Conservation (phyloP, 371 early-diverging fungal genomes). For the Mortierella sp. region DNA sequence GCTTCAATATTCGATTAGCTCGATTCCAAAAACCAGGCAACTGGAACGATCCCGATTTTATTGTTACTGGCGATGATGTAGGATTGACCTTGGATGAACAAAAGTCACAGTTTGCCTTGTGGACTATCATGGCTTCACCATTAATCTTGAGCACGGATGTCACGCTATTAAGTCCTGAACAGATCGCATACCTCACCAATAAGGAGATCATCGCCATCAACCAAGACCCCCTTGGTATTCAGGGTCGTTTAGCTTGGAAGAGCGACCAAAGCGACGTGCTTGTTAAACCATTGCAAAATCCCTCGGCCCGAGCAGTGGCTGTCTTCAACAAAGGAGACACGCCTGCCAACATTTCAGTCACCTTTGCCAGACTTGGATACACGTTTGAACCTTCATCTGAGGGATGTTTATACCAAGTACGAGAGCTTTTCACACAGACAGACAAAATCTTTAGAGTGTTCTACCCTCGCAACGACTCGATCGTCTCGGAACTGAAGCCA, state of each 20-base stretch:
- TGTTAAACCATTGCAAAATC: constrained; percentile 35
- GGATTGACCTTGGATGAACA: constrained; percentile 50
- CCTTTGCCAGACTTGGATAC: constrained; percentile 43
- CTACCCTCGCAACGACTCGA: constrained; percentile 23
- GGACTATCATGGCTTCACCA: constrained; percentile 57
- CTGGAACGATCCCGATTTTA: constrained; percentile 59
- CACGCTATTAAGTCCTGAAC: constrained; percentile 24
- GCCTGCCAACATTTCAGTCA: constrained; percentile 17
- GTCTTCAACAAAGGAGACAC: constrained; percentile 29
- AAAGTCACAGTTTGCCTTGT: constrained; percentile 56
- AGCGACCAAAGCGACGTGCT: constrained; percentile 26
- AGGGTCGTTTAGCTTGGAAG: constrained; percentile 38
- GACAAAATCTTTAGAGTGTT: constrained; percentile 19
- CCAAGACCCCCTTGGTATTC: constrained; percentile 54
- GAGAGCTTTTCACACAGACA: constrained; percentile 42
- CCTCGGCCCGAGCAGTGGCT: constrained; percentile 23
- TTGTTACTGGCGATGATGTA: constrained; percentile 53
- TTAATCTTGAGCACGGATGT: constrained; percentile 56
- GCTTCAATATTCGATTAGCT: constrained; percentile 54
- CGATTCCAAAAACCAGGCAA: constrained; percentile 55
- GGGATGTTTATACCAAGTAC: constrained; percentile 34
- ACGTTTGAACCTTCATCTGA: constrained; percentile 1
- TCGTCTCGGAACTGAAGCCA: constrained; percentile 10
- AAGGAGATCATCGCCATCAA: constrained; percentile 53
- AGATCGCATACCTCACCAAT: constrained; percentile 50